Evolutionary conservation across 2,329 filamentous ascomycete species (phyloP).

Genomic region (Claviceps capensis): DNA sequence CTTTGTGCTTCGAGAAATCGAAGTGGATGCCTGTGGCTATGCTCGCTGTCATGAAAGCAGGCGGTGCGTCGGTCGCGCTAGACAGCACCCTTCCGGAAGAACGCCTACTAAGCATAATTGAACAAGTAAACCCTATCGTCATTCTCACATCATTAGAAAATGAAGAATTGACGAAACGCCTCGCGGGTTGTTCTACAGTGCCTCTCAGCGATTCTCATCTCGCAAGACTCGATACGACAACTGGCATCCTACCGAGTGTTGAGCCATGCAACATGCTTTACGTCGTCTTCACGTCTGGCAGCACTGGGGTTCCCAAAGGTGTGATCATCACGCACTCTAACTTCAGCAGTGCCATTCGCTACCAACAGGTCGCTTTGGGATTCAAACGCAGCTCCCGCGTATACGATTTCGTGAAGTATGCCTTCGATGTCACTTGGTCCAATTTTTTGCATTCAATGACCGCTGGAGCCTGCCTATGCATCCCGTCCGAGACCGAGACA

Average conservation of each 20-base stretch:
- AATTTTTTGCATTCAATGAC: slow-evolving; percentile 6
- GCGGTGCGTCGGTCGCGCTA: slow-evolving; percentile 10
- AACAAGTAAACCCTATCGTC: neutral
- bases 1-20: slow-evolving; percentile 23
- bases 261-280: slow-evolving; percentile 1
- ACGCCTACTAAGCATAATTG: slow-evolving; percentile 3
- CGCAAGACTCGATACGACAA: neutral
- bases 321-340: slow-evolving; percentile 8
- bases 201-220: neutral
- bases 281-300: slow-evolving; percentile 11
- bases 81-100: slow-evolving; percentile 7
- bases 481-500: slow-evolving; percentile 22
- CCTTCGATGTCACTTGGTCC: slow-evolving; percentile 6
- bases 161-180: neutral
- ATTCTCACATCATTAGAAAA: slow-evolving; percentile 1
- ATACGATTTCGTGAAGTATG: slow-evolving; percentile 6
- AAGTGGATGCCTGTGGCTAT: slow-evolving; percentile 18
- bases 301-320: slow-evolving; percentile 12
- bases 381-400: slow-evolving; percentile 4
- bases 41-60: slow-evolving; percentile 21
- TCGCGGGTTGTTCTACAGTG: neutral
- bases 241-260: neutral
- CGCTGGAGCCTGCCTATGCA: slow-evolving; percentile 5
- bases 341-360: slow-evolving; percentile 4
- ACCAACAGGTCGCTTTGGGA: slow-evolving; percentile 2